These are phyloP conservation scores for Lippia alba DNA, from an alignment of 305 asterid species.

Conservation along the genomic window DNA sequence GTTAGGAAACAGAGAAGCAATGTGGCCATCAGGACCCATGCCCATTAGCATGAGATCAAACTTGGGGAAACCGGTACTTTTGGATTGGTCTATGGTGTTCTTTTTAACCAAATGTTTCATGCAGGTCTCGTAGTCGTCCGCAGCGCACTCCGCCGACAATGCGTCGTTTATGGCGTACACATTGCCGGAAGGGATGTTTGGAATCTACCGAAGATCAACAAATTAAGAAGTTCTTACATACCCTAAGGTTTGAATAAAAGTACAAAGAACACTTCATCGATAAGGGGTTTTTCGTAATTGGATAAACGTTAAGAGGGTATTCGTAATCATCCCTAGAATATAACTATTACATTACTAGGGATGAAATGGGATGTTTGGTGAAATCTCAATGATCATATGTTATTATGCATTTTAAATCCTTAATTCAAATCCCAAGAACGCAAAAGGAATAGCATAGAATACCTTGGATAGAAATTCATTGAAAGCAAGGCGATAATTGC, in stretches of 20 bases:
- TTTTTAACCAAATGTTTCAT: constrained; percentile 64
- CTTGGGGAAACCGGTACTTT: constrained; percentile 60
- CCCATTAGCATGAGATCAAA: constrained; percentile 83
- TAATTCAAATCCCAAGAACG: too few species aligned
- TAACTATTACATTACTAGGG: too few species aligned
- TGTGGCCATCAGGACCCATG: constrained; percentile 89
- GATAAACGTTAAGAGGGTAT: too few species aligned
- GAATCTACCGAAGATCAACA: constrained; percentile 55
- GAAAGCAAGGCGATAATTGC: constrained; percentile 77
- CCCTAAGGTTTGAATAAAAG: too few species aligned
- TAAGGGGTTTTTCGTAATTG: too few species aligned
- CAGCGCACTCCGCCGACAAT: constrained; percentile 66
- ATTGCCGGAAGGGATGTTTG: constrained; percentile 62
- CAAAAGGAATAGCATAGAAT: not conserved
- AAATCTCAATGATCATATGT: too few species aligned
- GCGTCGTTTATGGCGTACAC: constrained; percentile 78
- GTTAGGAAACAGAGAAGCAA: constrained; percentile 83
- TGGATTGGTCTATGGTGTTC: constrained; percentile 53
- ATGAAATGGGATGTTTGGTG: too few species aligned
- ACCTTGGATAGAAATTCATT: constrained; percentile 74
- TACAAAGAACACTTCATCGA: too few species aligned
- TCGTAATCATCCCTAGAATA: too few species aligned
- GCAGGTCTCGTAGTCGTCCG: constrained; percentile 77
- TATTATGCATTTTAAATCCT: too few species aligned
- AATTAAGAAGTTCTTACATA: too few species aligned